Percentiles rank a stretch among this genome's conserved stretches.
Evolutionary conservation across 2,329 filamentous ascomycete genomes (phyloP).

Genomic region (Fusarium concolor): DNA sequence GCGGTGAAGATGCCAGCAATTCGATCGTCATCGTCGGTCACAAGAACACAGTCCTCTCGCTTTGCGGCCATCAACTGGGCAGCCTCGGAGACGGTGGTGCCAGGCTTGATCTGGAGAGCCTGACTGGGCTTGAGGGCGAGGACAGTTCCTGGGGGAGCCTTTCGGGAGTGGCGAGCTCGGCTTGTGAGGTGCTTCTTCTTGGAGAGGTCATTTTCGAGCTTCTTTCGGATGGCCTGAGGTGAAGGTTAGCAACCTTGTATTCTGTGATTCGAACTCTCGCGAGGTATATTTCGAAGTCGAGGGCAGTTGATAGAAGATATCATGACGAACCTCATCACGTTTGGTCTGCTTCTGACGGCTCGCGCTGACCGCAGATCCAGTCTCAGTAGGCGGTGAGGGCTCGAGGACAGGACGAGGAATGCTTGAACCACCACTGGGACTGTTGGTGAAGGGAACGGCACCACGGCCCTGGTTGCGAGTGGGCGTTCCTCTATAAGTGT

Average conservation of each 20-base stretch:
- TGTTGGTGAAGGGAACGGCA: slow-evolving; percentile 70
- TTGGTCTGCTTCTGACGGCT: slow-evolving; percentile 97
- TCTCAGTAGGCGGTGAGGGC: slow-evolving; percentile 64
- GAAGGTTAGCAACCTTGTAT: slow-evolving; percentile 27
- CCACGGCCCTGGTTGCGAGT: slow-evolving; percentile 70
- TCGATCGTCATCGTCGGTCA: slow-evolving; percentile 96
- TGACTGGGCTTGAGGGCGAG: slow-evolving; percentile 95
- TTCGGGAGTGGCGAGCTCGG: slow-evolving; percentile 85
- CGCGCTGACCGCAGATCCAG: slow-evolving; percentile 81
- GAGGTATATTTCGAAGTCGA: slow-evolving; percentile 30
- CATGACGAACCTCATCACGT: slow-evolving; percentile 88
- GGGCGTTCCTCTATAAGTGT: slow-evolving; percentile 77
- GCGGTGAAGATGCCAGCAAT: slow-evolving; percentile 99
- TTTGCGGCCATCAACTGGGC: slow-evolving; percentile 99
- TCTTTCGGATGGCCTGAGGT: slow-evolving; percentile 88
- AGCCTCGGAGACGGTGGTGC: slow-evolving; percentile 92
- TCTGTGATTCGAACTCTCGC: slow-evolving; percentile 12
- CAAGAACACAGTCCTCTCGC: slow-evolving; percentile 95
- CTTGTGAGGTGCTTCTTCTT: slow-evolving; percentile 91
- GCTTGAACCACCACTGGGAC: slow-evolving; percentile 67
- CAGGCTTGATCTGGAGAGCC: slow-evolving; percentile 96
- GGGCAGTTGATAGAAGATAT: slow-evolving; percentile 12
- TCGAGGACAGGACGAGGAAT: slow-evolving; percentile 82
- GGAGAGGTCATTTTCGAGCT: slow-evolving; percentile 96
- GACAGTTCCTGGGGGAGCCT: slow-evolving; percentile 95